These are phyloP conservation scores for Raffaelea ambrosiae DNA, from an alignment of 2,329 filamentous ascomycete genomes.

Conservation along the genomic window DNA sequence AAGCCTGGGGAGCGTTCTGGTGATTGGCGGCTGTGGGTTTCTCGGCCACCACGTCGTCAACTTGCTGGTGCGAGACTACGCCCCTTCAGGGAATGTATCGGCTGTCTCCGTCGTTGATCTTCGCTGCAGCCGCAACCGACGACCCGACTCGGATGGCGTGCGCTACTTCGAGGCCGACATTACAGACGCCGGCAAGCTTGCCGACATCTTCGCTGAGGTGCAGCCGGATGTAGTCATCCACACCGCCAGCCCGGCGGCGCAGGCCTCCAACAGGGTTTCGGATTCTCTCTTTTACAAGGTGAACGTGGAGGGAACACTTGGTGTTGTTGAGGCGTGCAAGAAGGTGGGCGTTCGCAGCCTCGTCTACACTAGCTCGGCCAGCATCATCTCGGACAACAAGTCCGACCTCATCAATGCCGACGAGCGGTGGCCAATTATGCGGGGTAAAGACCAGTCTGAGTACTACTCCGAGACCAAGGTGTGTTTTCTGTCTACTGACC, in stretches of 20 bases:
- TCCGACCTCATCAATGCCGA: constrained; percentile 76
- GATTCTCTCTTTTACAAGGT: constrained; percentile 65
- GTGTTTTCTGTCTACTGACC: neutral
- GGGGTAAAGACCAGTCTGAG: constrained; percentile 61
- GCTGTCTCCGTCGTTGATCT: constrained; percentile 66
- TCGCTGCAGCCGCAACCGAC: constrained; percentile 61
- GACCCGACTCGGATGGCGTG: constrained; percentile 43
- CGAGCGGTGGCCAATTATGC: constrained; percentile 71
- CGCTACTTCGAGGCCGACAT: constrained; percentile 72
- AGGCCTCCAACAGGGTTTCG: constrained; percentile 42
- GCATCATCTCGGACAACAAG: constrained; percentile 75
- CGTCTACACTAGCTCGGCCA: constrained; percentile 86
- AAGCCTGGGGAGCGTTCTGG: constrained; percentile 59
- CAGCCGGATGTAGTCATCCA: constrained; percentile 83
- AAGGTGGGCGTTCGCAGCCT: constrained; percentile 67
- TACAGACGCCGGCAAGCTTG: constrained; percentile 54
- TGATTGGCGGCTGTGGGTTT: constrained; percentile 79
- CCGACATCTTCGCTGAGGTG: constrained; percentile 54
- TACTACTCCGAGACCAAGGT: constrained; percentile 93
- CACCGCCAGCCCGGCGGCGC: constrained; percentile 65
- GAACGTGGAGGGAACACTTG: constrained; percentile 79
- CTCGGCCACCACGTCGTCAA: constrained; percentile 75
- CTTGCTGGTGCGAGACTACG: constrained; percentile 56
- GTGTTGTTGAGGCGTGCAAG: constrained; percentile 66
- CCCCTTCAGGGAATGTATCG: constrained; percentile 24